Evolutionary conservation across 2,329 filamentous ascomycete species (phyloP).

Genomic region (Endocalyx cinctus): DNA sequence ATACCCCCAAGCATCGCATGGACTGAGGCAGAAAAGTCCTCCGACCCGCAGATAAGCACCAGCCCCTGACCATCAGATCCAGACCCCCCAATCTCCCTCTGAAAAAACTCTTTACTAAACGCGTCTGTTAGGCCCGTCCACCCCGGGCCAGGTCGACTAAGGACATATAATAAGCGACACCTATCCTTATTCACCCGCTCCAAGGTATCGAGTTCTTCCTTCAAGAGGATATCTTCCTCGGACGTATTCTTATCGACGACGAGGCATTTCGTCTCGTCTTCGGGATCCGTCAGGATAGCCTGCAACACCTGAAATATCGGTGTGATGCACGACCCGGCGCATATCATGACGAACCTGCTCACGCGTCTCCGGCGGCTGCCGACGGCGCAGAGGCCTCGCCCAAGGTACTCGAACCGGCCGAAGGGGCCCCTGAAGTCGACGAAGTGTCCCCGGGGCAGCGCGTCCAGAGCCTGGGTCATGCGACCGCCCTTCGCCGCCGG

Average conservation of each 20-base stretch:
- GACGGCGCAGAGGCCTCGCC: constrained; percentile 59
- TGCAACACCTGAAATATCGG: constrained; percentile 81
- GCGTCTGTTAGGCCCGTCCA: constrained; percentile 69
- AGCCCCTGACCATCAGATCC: constrained; percentile 45
- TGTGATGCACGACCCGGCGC: constrained; percentile 86
- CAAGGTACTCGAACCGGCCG: constrained; percentile 78
- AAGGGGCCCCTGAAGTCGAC: constrained; percentile 87
- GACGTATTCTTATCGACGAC: constrained; percentile 74
- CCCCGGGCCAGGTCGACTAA: constrained; percentile 56
- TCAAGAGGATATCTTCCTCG: constrained; percentile 79
- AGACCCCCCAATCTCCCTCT: constrained; percentile 47
- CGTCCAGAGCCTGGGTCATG: constrained; percentile 78
- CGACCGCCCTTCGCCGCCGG: constrained; percentile 59
- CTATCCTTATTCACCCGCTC: constrained; percentile 46
- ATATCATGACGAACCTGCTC: constrained; percentile 76
- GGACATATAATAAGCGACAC: constrained; percentile 63
- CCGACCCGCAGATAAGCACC: constrained; percentile 77
- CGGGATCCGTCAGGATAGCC: constrained; percentile 61
- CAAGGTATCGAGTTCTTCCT: constrained; percentile 64
- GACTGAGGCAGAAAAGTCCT: constrained; percentile 65
- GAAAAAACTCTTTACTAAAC: constrained; percentile 59
- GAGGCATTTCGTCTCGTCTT: constrained; percentile 63
- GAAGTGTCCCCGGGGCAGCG: constrained; percentile 64
- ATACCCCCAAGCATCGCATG: constrained; percentile 41
- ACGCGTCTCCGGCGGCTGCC: constrained; percentile 53